Evolutionary conservation across 106 monocot species (phyloP).

Genomic region (Allium cepa): DNA sequence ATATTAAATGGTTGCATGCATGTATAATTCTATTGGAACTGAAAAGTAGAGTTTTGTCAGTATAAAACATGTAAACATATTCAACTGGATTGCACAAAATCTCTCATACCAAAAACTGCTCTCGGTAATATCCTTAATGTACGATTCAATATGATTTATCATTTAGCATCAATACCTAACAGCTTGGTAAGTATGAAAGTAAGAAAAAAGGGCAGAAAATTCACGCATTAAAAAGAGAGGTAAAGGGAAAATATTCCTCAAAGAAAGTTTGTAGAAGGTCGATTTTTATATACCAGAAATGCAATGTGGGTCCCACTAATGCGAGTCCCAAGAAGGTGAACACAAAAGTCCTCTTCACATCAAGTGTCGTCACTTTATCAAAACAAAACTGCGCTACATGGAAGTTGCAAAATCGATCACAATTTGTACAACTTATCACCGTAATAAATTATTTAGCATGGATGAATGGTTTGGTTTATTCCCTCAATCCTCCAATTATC

Average conservation of each 20-base stretch:
- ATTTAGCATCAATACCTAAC: no score
- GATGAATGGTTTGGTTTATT: no score
- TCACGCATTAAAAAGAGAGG: neutral
- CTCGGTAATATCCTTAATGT: no score
- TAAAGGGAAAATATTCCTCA: neutral
- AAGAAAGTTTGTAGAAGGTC: neutral
- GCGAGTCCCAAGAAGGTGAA: conserved; percentile 77
- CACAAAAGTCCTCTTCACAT: conserved; percentile 61
- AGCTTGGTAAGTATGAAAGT: no score
- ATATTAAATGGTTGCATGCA: no score
- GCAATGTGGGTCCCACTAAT: conserved; percentile 72
- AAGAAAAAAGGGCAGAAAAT: neutral
- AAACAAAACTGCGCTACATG: conserved; percentile 35
- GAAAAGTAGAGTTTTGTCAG: no score
- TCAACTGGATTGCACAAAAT: no score
- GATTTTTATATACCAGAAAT: conserved; percentile 54
- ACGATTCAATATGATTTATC: no score
- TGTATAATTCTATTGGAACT: no score
- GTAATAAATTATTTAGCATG: neutral
- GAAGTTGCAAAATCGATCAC: neutral
- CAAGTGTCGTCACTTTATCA: conserved; percentile 42
- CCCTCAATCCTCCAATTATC: no score
- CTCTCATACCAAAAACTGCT: no score
- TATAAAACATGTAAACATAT: no score
- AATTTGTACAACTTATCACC: neutral